Evolutionary conservation across 352 stramenopile genomes (phyloP).

Genomic region (Peronospora farinosa): DNA sequence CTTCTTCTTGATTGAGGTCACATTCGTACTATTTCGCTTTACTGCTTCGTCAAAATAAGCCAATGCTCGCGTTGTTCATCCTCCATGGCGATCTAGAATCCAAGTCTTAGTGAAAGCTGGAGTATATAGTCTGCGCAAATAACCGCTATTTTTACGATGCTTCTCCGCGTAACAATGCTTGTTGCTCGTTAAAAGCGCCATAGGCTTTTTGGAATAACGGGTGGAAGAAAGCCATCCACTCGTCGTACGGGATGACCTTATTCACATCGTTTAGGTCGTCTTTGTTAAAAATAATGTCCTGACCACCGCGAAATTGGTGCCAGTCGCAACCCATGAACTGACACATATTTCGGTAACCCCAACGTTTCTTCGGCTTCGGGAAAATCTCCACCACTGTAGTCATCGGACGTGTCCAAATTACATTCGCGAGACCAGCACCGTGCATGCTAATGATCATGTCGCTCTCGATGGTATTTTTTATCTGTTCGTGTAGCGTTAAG

Average conservation of each 20-base stretch:
- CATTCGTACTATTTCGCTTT: slow-evolving; percentile 10
- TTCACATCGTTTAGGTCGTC: slow-evolving; percentile 34
- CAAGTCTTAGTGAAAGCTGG: neutral
- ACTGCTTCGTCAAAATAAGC: slow-evolving; percentile 21
- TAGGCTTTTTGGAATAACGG: slow-evolving; percentile 32
- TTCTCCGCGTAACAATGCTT: slow-evolving; percentile 11
- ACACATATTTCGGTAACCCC: slow-evolving; percentile 74
- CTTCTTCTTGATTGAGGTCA: slow-evolving; percentile 6
- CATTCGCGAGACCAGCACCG: slow-evolving; percentile 72
- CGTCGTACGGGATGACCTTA: slow-evolving; percentile 44
- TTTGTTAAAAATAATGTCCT: slow-evolving; percentile 25
- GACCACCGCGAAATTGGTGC: slow-evolving; percentile 44
- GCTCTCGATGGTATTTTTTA: slow-evolving; percentile 51
- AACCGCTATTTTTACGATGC: slow-evolving; percentile 11
- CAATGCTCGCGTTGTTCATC: neutral
- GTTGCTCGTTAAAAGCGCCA: slow-evolving; percentile 17
- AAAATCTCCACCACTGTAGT: slow-evolving; percentile 75
- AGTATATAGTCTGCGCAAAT: neutral
- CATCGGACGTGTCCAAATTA: slow-evolving; percentile 48
- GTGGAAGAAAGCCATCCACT: slow-evolving; percentile 52
- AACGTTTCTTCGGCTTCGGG: slow-evolving; percentile 39
- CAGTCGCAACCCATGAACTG: slow-evolving; percentile 65
- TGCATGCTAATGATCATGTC: slow-evolving; percentile 82
- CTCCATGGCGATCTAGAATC: neutral
- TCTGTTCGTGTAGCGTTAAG: slow-evolving; percentile 52